Conservation (phyloP, 2,329 filamentous ascomycete genomes). For the Cryphonectria radicalis region DNA sequence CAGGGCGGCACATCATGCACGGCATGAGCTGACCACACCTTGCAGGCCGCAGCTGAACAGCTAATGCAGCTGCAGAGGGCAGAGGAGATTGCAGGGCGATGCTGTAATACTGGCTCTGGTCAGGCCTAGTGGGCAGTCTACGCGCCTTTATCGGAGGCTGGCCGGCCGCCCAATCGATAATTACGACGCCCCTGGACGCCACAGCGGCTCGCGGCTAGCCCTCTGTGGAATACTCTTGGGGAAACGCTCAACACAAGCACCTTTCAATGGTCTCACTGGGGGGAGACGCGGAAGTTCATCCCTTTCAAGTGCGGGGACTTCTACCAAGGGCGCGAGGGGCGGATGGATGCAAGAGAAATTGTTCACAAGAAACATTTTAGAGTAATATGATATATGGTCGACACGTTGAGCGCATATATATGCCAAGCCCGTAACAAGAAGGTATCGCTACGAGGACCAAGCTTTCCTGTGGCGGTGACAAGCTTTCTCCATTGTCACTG, state of each 20-base stretch:
- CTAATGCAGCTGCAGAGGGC: neutral
- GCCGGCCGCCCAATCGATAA: neutral
- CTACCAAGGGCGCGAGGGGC: neutral
- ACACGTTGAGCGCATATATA: neutral
- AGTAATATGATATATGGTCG: no score
- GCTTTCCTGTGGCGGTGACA: constrained; percentile 8
- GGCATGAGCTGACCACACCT: neutral
- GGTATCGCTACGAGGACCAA: neutral
- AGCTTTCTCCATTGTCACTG: neutral
- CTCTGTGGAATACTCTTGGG: neutral
- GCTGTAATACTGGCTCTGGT: neutral
- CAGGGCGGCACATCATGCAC: neutral
- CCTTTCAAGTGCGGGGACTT: neutral
- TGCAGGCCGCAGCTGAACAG: neutral
- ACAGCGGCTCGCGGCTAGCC: constrained; percentile 6
- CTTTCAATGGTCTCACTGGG: neutral
- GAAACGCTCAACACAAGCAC: neutral
- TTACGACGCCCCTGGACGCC: neutral
- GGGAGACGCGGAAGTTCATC: neutral
- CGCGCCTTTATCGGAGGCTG: constrained; percentile 1
- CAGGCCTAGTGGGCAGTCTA: neutral
- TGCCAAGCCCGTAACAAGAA: neutral
- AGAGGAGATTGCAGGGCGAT: neutral
- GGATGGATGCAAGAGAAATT: neutral
- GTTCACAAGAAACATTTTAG: neutral